These are phyloP conservation scores for Talaromyces ruber DNA, from an alignment of 495 filamentous ascomycete species.

Conservation along the genomic window DNA sequence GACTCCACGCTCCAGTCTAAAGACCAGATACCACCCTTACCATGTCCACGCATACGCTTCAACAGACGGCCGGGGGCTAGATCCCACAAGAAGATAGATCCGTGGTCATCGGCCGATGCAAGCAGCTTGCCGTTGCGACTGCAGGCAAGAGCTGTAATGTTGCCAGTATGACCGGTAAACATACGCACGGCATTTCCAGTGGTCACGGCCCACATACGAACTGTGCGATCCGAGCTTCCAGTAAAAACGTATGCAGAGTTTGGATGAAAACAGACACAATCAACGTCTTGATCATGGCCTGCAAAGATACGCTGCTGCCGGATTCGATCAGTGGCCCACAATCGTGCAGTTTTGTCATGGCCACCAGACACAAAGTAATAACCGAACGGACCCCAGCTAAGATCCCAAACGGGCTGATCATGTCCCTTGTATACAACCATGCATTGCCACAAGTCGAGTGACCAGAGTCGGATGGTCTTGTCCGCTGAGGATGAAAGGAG, in stretches of 20 bases:
- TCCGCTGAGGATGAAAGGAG: slow-evolving; percentile 85
- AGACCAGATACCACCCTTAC: slow-evolving; percentile 87
- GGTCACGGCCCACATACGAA: slow-evolving; percentile 93
- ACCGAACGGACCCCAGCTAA: slow-evolving; percentile 86
- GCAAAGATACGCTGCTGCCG: slow-evolving; percentile 81
- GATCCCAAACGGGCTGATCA: slow-evolving; percentile 77
- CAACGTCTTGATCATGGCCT: slow-evolving; percentile 85
- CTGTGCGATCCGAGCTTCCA: slow-evolving; percentile 77
- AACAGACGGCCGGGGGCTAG: slow-evolving; percentile 70
- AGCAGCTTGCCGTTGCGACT: slow-evolving; percentile 79
- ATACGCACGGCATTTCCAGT: slow-evolving; percentile 79
- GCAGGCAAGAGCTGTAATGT: slow-evolving; percentile 73
- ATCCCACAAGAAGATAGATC: slow-evolving; percentile 90
- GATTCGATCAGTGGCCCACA: slow-evolving; percentile 88
- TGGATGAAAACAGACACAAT: slow-evolving; percentile 79
- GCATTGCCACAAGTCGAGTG: slow-evolving; percentile 77
- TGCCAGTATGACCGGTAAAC: slow-evolving; percentile 84
- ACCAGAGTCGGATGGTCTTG: slow-evolving; percentile 84
- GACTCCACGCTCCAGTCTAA: slow-evolving; percentile 87
- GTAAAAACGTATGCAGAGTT: slow-evolving; percentile 92
- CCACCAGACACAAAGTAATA: slow-evolving; percentile 89
- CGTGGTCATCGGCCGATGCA: slow-evolving; percentile 76
- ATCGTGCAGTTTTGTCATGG: slow-evolving; percentile 78
- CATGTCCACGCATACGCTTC: slow-evolving; percentile 91
- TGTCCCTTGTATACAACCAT: slow-evolving; percentile 91